A percentile compares a stretch with the other conserved stretches of the same genome.
These are phyloP conservation scores for Penicillium hesseltinei DNA, from an alignment of 2,329 filamentous ascomycete genomes.

Conservation along the genomic window DNA sequence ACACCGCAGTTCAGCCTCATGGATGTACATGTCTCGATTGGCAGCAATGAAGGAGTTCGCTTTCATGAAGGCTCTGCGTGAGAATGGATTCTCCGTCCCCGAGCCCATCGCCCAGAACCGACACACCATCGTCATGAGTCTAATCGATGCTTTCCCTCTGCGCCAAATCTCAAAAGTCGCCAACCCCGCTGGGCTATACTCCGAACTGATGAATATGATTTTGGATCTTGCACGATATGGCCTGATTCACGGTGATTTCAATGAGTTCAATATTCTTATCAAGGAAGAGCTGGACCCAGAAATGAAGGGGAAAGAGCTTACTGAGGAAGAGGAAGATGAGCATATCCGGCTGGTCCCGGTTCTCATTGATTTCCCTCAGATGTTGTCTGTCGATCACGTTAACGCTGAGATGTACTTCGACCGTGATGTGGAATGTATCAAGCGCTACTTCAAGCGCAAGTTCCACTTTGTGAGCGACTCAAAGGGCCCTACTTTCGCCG, in stretches of 20 bases:
- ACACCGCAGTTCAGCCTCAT: conserved; percentile 75
- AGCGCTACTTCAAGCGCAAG: conserved; percentile 84
- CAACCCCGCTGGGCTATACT: conserved; percentile 80
- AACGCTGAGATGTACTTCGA: conserved; percentile 99
- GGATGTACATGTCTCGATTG: conserved; percentile 96
- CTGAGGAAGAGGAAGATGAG: conserved; percentile 30
- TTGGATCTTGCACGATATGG: conserved; percentile 79
- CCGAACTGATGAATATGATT: conserved; percentile 85
- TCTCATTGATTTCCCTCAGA: conserved; percentile 96
- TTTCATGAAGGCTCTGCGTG: conserved; percentile 83
- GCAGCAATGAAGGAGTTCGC: conserved; percentile 92
- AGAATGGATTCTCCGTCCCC: conserved; percentile 86
- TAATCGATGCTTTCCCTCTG: conserved; percentile 88
- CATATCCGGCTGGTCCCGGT: conserved; percentile 67
- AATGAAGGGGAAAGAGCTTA: conserved; percentile 39
- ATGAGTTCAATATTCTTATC: conserved; percentile 97
- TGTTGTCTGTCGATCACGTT: conserved; percentile 89
- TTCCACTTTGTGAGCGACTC: conserved; percentile 84
- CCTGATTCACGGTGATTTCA: conserved; percentile 96
- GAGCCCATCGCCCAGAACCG: conserved; percentile 83
- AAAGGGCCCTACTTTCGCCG: conserved; percentile 79
- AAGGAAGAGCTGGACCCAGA: conserved; percentile 61
- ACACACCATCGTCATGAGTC: conserved; percentile 93
- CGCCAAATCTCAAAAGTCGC: conserved; percentile 83
- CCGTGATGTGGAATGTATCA: conserved; percentile 91